phyloP scores from a whole-genome alignment of 148 eudicot species.

The Vaccinium darrowii region DNA sequence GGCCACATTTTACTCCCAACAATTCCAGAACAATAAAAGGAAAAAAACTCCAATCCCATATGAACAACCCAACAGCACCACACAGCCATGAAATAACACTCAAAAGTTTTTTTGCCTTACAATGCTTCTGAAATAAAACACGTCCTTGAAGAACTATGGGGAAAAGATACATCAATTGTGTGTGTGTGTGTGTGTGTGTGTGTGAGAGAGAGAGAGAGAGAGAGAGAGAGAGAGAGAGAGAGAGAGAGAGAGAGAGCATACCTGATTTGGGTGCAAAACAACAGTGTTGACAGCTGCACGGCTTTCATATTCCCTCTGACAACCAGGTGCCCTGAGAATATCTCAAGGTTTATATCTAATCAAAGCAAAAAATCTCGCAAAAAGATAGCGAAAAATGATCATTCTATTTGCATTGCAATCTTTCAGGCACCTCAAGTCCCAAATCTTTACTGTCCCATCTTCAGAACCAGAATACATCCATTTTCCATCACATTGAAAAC shows the following conservation, averaged over 20 bases:
- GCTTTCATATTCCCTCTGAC: constrained; percentile 98
- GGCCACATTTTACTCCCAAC: background rate
- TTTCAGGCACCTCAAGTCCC: constrained; percentile 78
- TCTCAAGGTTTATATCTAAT: constrained; percentile 1
- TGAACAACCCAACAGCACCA: background rate
- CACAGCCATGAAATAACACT: background rate
- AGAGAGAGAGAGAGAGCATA: constrained; percentile 9
- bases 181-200: too few species aligned
- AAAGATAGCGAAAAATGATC: background rate
- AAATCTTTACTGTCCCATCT: constrained; percentile 98
- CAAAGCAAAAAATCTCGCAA: background rate
- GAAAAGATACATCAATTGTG: background rate
- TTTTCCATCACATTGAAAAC: constrained; percentile 90
- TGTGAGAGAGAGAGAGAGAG: background rate
- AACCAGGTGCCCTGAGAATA: constrained; percentile 78
- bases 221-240: background rate
- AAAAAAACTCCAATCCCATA: background rate
- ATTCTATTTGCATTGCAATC: background rate
- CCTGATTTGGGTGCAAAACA: constrained; percentile 98
- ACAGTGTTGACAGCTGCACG: constrained; percentile 99
- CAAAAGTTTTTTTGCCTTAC: background rate
- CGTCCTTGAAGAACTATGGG: background rate
- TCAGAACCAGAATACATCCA: constrained; percentile 99
- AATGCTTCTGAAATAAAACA: background rate
- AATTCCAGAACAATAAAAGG: background rate